Base-by-base conservation (phyloP, 2,329 filamentous ascomycete genomes). In the Alternaria triticina region DNA sequence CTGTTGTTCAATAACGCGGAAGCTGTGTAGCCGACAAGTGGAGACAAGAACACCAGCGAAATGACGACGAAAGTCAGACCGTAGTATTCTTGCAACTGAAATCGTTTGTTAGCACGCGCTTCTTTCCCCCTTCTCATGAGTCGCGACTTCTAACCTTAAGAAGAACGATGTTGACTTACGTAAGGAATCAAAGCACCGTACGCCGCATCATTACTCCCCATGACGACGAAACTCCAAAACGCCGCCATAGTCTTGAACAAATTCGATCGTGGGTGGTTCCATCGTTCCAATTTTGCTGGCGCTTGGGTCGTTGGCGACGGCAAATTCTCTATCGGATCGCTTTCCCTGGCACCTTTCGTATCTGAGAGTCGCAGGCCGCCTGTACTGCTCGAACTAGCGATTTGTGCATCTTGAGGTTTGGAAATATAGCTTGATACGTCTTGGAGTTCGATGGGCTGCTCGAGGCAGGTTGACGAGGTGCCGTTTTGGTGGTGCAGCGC, bases 131-230 rank as follows among this genome's bases (percentile, higher is more conserved):
- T n/a, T 51, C 22, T 22, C 20, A 17, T n/a, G 3, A 17, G n/a
- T 30, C 8, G 12, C 22, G 9, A 12, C 20, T 50, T 33, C 12
- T 8, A 13, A 5, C n/a, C 20, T 20, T 7, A 22, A 22, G 27
- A n/a, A 36, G 22, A 13, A 5, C 33, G 17, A 43, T 1, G 49
- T 11, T 10, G 11, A 58, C 64, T 51, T 75, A 84, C 79, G 68
- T 86, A 86, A 33, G 84, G 84, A 55, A 86, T 85, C 67, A 85
- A 76, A 17, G 82, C 81, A 57, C 89, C 89, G 47, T 88, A 84
- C 23, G 87, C 86, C 10, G 86, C 90, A 79, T 93, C 90, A 70
- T 90, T 91, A 80, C 89, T 85, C 7, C 90, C 90, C 82, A 91
- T 87, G 30, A 91, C 82, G 20, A 89, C 80, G 67, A 92, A 88